phyloP scores from a whole-genome alignment of 805 yeast genomes.

The Yarrowia sp. region DNA sequence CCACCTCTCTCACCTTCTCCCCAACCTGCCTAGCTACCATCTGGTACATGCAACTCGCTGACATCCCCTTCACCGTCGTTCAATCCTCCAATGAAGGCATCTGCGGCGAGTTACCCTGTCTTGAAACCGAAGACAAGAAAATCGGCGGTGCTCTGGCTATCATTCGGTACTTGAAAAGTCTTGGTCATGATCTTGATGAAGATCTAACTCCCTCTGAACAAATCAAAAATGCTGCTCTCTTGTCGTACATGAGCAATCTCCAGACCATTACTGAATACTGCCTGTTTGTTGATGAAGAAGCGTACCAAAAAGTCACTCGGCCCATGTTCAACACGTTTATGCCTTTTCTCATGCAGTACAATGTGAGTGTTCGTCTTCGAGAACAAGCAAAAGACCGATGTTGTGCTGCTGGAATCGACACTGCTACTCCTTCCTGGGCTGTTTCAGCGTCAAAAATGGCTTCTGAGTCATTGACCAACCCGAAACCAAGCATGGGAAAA shows the following conservation, averaged over 20 bases:
- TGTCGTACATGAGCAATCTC: slow-evolving; percentile 25
- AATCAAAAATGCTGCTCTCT: slow-evolving; percentile 25
- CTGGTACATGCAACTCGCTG: slow-evolving; percentile 30
- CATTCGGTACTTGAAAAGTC: slow-evolving; percentile 28
- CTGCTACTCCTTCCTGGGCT: slow-evolving; percentile 14
- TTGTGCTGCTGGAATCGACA: slow-evolving; percentile 16
- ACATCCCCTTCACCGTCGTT: slow-evolving; percentile 27
- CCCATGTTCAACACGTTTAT: slow-evolving; percentile 32
- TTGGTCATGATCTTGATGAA: background rate
- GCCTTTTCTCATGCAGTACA: slow-evolving; percentile 30
- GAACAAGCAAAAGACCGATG: slow-evolving; percentile 43
- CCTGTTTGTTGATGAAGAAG: slow-evolving; percentile 33
- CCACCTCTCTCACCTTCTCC: slow-evolving; percentile 32
- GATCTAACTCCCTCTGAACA: background rate
- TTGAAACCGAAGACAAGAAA: slow-evolving; percentile 22
- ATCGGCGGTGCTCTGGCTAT: slow-evolving; percentile 31
- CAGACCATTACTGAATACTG: slow-evolving; percentile 26
- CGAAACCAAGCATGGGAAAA: slow-evolving; percentile 8
- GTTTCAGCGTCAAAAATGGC: slow-evolving; percentile 47
- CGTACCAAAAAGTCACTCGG: slow-evolving; percentile 35
- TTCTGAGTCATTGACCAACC: slow-evolving; percentile 29
- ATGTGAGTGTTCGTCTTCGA: slow-evolving; percentile 45
- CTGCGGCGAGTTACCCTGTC: slow-evolving; percentile 32
- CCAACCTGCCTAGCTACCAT: slow-evolving; percentile 35
- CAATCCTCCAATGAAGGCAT: slow-evolving; percentile 32